phyloP scores from a whole-genome alignment of 805 yeast genomes.

The Ogataea ganodermae region DNA sequence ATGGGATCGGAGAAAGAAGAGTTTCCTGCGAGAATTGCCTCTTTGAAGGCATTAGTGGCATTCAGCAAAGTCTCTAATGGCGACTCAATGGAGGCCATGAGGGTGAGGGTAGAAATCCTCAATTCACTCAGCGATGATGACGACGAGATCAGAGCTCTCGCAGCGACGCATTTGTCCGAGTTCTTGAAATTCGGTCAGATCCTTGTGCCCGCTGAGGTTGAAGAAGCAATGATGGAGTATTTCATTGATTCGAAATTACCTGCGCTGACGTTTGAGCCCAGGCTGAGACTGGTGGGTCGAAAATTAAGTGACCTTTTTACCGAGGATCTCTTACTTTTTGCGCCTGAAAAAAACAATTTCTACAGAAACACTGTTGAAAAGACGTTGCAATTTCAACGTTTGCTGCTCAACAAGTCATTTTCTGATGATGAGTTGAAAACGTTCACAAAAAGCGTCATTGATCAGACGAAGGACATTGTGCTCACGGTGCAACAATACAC shows the following conservation, averaged over 20 bases:
- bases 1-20: slow-evolving; percentile 46
- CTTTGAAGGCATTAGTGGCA: slow-evolving; percentile 44
- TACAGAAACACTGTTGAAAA: slow-evolving; percentile 52
- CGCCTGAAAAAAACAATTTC: slow-evolving; percentile 66
- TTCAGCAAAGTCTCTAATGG: slow-evolving; percentile 23
- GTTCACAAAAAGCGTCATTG: not conserved
- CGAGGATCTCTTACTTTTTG: slow-evolving; percentile 49
- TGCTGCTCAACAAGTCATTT: not conserved
- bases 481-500: slow-evolving; percentile 10
- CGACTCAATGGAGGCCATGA: slow-evolving; percentile 4
- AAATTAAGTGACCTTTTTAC: slow-evolving; percentile 11
- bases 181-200: slow-evolving; percentile 27
- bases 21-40: slow-evolving; percentile 46
- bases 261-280: slow-evolving; percentile 3
- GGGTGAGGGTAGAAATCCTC: slow-evolving; percentile 30
- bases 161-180: slow-evolving; percentile 44
- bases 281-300: slow-evolving; percentile 2
- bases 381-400: slow-evolving; percentile 17
- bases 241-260: slow-evolving; percentile 10
- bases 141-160: slow-evolving; percentile 50
- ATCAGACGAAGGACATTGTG: slow-evolving; percentile 9
- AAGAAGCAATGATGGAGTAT: slow-evolving; percentile 27
- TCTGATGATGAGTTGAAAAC: not conserved
- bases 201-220: slow-evolving; percentile 38
- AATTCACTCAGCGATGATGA: slow-evolving; percentile 66